These are phyloP conservation scores for Dothiorella sarmentorum DNA, from an alignment of 2,329 filamentous ascomycete genomes.

Conservation along the genomic window DNA sequence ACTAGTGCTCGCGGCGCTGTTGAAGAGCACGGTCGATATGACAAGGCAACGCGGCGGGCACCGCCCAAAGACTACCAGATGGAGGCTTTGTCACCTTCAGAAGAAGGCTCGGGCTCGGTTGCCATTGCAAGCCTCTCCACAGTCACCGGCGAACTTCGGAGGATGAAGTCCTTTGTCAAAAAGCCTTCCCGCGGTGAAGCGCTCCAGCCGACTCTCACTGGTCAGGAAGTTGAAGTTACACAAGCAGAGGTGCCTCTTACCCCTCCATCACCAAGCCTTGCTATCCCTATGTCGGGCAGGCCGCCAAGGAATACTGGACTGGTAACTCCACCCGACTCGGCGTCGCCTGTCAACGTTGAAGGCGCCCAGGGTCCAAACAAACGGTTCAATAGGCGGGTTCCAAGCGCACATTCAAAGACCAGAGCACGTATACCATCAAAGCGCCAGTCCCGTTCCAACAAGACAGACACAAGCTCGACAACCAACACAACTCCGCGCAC, in stretches of 20 bases:
- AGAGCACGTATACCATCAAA: not conserved
- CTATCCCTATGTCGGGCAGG: not conserved
- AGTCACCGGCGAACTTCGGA: conserved; percentile 3
- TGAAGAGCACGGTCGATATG: not conserved
- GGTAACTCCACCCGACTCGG: conserved; percentile 13
- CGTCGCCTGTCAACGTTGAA: conserved; percentile 6
- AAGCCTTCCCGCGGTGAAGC: conserved; percentile 12
- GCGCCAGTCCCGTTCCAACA: not conserved
- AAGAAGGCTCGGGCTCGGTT: conserved; percentile 2
- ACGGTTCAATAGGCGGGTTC: conserved; percentile 2
- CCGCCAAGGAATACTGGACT: not conserved
- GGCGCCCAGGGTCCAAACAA: not conserved
- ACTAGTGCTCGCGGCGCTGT: not conserved
- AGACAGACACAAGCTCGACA: not conserved
- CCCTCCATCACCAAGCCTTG: not conserved
- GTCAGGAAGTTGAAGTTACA: not conserved
- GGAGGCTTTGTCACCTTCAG: conserved; percentile 7
- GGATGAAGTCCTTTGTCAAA: conserved; percentile 18
- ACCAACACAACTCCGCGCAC: not conserved
- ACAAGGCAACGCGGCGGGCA: not conserved
- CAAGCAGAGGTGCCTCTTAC: not conserved
- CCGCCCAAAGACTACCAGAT: conserved; percentile 5
- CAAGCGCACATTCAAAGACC: not conserved
- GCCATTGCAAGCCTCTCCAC: conserved; percentile 12
- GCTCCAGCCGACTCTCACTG: not conserved